Base-by-base conservation (phyloP, 2,329 filamentous ascomycete species). In the Alternaria ventricosa region DNA sequence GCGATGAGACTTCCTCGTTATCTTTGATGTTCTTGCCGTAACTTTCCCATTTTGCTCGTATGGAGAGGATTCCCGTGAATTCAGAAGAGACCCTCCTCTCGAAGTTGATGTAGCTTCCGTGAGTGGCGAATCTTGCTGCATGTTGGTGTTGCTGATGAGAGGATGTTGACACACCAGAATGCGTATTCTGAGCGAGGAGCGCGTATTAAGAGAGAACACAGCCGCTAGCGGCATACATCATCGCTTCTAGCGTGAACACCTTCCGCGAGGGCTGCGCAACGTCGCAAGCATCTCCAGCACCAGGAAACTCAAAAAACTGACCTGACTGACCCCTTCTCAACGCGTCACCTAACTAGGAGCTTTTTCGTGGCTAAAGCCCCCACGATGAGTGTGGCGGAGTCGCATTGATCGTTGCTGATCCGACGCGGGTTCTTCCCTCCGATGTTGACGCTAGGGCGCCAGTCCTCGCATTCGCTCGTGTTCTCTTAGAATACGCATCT, bases 1-100 rank as follows among this genome's bases (percentile, higher is more conserved):
- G 30, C 70, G 68, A 66, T 76, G 74, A 20, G 73, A 65, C 27
- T 66, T 67, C 44, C 71, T 47, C 46, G 71, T 70, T 56, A 70
- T 68, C 57, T 68, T 71, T 22, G 54, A 64, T 1, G 41, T 15
- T 60, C 55, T 60, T 55, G 22, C 4, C 53, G 36, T 33, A 28
- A 2, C 47, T 9, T 13, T 51, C 8, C 18, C 47, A 22, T 8
- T 51, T 1, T 51, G 27, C 7, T 51, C 47, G 27, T 8, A 51
- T 9, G 47, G 47, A 13, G 47, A 51, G 12, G 4, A 8, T 2
- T 51, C 47, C 20, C 47, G 27, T 33, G 47, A 51, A 22, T 18
- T 51, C 2, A 9, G 8, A 4, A 51, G 7, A 25, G 47, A 41
- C n/a, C 36, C 36, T 41, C 20, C 28, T 3, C 18, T 57, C 1